Conservation (phyloP, 2,329 filamentous ascomycete species). For the Xylaria multiplex region DNA sequence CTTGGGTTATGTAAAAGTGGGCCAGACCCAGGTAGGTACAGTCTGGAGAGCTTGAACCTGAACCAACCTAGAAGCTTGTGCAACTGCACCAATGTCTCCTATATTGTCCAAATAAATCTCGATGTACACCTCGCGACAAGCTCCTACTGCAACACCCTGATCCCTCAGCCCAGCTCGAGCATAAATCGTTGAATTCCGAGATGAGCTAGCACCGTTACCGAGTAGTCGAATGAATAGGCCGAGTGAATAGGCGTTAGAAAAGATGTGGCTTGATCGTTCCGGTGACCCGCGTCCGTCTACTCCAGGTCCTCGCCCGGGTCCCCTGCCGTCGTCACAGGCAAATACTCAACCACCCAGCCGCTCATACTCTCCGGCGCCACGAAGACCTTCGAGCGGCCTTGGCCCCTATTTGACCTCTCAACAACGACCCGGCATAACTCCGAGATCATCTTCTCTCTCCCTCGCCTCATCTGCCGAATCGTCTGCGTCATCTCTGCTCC, state of each 20-base stretch:
- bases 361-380: slow-evolving; percentile 75
- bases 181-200: slow-evolving; percentile 31
- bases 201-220: slow-evolving; percentile 35
- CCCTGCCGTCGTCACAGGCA: slow-evolving; percentile 65
- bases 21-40: too few species aligned
- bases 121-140: background rate
- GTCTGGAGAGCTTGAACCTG: too few species aligned
- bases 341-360: slow-evolving; percentile 67
- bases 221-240: slow-evolving; percentile 29
- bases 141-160: background rate
- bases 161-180: slow-evolving; percentile 1
- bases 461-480: slow-evolving; percentile 78
- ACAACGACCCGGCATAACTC: slow-evolving; percentile 70
- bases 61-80: too few species aligned
- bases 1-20: too few species aligned
- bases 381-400: slow-evolving; percentile 73
- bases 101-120: background rate
- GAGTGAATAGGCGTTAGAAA: slow-evolving; percentile 36
- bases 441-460: slow-evolving; percentile 78
- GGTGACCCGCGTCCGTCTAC: slow-evolving; percentile 62
- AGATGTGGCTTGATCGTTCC: slow-evolving; percentile 92
- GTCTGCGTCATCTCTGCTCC: slow-evolving; percentile 74
- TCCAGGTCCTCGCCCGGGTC: too few species aligned
- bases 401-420: slow-evolving; percentile 75
- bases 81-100: too few species aligned